Percentiles rank a stretch among this genome's conserved stretches.
phyloP scores from a whole-genome alignment of 2,329 filamentous ascomycete genomes.

The Plenodomus tracheiphilus region DNA sequence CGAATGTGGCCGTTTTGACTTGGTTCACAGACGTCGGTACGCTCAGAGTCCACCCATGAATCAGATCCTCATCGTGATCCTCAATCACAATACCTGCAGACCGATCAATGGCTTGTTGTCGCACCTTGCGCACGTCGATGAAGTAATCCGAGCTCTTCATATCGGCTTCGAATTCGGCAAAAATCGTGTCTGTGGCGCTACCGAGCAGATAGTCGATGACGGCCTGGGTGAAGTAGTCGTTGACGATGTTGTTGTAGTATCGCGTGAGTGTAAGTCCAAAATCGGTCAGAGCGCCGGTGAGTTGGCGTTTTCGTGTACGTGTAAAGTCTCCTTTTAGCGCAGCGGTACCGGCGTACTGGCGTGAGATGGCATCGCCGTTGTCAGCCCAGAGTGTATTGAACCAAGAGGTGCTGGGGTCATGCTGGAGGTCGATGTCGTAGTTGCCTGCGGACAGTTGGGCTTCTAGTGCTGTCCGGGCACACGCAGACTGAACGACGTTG shows the following conservation, averaged over 20 bases:
- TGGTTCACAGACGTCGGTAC: slow-evolving; percentile 74
- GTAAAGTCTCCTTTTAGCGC: slow-evolving; percentile 98
- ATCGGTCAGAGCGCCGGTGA: slow-evolving; percentile 88
- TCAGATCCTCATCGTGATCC: slow-evolving; percentile 77
- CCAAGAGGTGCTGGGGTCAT: slow-evolving; percentile 82
- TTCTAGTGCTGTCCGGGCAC: slow-evolving; percentile 81
- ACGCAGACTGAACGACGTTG: slow-evolving; percentile 93
- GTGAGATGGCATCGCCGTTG: slow-evolving; percentile 93
- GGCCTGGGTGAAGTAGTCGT: slow-evolving; percentile 95
- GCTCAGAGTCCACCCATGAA: slow-evolving; percentile 86
- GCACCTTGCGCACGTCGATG: slow-evolving; percentile 79
- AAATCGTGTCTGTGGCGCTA: slow-evolving; percentile 80
- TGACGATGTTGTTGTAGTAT: slow-evolving; percentile 85
- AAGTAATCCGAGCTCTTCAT: slow-evolving; percentile 94
- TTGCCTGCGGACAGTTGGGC: slow-evolving; percentile 75
- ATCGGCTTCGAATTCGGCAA: slow-evolving; percentile 90
- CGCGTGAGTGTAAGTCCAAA: slow-evolving; percentile 84
- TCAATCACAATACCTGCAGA: slow-evolving; percentile 82
- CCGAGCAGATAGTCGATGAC: slow-evolving; percentile 93
- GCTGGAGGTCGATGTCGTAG: slow-evolving; percentile 72
- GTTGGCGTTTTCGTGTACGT: slow-evolving; percentile 84
- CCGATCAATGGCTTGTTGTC: slow-evolving; percentile 87
- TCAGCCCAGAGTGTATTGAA: slow-evolving; percentile 98
- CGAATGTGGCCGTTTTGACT: slow-evolving; percentile 70
- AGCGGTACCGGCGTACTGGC: slow-evolving; percentile 93